A percentile compares a stretch with the other conserved stretches of the same genome.
phyloP scores from a whole-genome alignment of 192 early-diverging fungal genomes.

The Allomyces macrogynus region DNA sequence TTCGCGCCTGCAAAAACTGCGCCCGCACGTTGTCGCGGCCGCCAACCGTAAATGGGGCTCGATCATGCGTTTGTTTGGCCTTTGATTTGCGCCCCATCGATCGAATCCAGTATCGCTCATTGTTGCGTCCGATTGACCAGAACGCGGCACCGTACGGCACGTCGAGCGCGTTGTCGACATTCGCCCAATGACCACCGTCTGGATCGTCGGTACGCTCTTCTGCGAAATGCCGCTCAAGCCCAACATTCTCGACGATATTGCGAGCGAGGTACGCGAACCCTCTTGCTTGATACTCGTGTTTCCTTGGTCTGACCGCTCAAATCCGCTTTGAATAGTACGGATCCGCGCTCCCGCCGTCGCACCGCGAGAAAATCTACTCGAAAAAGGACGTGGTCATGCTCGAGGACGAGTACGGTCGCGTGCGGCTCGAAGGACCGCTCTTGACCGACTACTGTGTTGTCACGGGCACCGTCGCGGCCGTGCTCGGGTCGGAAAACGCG shows the following conservation, averaged over 20 bases:
- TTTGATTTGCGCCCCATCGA: too few species aligned
- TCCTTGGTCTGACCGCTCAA: neutral
- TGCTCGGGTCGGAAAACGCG: conserved; percentile 56
- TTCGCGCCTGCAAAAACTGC: conserved; percentile 41
- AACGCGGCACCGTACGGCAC: conserved; percentile 7
- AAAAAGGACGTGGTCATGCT: conserved; percentile 39
- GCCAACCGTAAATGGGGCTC: conserved; percentile 34
- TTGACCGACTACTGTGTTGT: conserved; percentile 35
- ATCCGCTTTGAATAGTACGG: conserved; percentile 11
- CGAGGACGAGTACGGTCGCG: conserved; percentile 86
- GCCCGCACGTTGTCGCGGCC: conserved; percentile 30
- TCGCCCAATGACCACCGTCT: conserved; percentile 34
- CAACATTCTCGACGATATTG: conserved; percentile 72
- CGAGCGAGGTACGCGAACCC: conserved; percentile 39
- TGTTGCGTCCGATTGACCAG: neutral
- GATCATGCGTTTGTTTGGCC: conserved; percentile 1
- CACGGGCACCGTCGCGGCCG: conserved; percentile 60
- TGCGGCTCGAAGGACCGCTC: conserved; percentile 43
- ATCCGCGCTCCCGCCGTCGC: conserved; percentile 42
- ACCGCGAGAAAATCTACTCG: conserved; percentile 35
- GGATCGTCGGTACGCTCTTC: conserved; percentile 71
- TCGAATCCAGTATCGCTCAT: too few species aligned
- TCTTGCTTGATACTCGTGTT: neutral
- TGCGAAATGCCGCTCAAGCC: conserved; percentile 73
- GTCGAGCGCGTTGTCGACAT: conserved; percentile 57